These are phyloP conservation scores for Pholiota microspora DNA, from an alignment of 768 basidiomycete genomes.

Conservation along the genomic window DNA sequence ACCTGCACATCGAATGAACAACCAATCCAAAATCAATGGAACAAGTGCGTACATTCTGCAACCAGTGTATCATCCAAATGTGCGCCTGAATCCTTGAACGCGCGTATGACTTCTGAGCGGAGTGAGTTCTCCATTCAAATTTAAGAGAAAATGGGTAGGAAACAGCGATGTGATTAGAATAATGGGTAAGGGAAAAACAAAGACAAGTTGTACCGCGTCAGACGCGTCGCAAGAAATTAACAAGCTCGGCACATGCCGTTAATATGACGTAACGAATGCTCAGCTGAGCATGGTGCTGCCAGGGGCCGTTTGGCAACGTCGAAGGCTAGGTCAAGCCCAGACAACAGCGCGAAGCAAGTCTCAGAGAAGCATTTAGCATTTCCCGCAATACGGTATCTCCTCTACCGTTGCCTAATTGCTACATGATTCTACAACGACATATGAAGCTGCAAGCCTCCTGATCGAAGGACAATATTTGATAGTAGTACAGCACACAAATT, in stretches of 20 bases:
- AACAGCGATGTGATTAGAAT: too few species aligned
- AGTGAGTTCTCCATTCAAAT: slow-evolving; percentile 22
- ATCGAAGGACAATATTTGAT: slow-evolving; percentile 23
- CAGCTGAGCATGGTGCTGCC: neutral
- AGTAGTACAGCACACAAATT: slow-evolving; percentile 36
- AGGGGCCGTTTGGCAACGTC: too few species aligned
- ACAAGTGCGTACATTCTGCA: slow-evolving; percentile 46
- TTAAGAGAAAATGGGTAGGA: too few species aligned
- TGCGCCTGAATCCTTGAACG: slow-evolving; percentile 26
- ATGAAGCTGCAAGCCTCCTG: slow-evolving; percentile 14
- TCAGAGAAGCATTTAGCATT: neutral
- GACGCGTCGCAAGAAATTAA: neutral
- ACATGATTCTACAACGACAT: slow-evolving; percentile 17
- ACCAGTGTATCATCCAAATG: slow-evolving; percentile 40
- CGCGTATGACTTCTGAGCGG: slow-evolving; percentile 23
- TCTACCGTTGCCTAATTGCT: slow-evolving; percentile 6
- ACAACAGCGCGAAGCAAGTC: neutral
- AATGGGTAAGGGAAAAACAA: neutral
- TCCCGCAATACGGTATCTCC: neutral
- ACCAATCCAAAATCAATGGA: neutral
- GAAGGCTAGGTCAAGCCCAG: neutral
- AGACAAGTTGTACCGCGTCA: neutral
- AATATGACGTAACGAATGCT: neutral
- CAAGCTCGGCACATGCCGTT: neutral
- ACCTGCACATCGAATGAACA: slow-evolving; percentile 36